Evolutionary conservation across 306 rosid genomes (phyloP).

Genomic region (Chamaecrista fasciculata): DNA sequence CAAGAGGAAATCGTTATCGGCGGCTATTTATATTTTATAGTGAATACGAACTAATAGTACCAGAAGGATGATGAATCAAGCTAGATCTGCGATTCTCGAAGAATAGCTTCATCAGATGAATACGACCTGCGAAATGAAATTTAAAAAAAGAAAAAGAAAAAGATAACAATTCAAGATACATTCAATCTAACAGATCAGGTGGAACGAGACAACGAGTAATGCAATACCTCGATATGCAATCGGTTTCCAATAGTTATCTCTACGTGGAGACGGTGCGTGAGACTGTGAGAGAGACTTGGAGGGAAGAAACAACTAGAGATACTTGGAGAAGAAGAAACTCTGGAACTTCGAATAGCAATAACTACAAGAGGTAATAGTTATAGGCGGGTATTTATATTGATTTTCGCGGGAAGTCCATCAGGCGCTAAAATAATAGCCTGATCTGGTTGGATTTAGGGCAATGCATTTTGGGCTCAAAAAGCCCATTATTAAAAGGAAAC

Average conservation of each 20-base stretch:
- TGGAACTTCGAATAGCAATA: neutral
- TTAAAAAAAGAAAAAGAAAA: too few relatives aligned
- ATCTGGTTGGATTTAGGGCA: neutral
- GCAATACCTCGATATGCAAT: neutral
- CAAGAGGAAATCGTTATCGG: slow-evolving; percentile 6
- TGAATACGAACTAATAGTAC: slow-evolving; percentile 3
- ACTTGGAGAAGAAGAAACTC: neutral
- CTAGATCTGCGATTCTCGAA: slow-evolving; percentile 2
- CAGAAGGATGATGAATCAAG: slow-evolving; percentile 2
- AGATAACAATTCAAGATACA: neutral
- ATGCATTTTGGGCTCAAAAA: neutral
- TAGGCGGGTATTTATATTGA: slow-evolving; percentile 13
- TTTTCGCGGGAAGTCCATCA: slow-evolving; percentile 22
- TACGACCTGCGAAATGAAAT: neutral
- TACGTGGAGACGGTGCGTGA: neutral
- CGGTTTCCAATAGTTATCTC: neutral
- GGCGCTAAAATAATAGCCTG: neutral
- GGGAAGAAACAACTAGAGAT: slow-evolving; percentile 16
- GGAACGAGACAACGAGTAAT: too few relatives aligned
- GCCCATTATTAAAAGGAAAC: neutral
- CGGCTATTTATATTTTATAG: slow-evolving; percentile 20
- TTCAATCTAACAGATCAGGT: neutral
- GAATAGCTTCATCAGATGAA: neutral
- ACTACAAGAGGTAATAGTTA: slow-evolving; percentile 4
- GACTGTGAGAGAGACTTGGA: slow-evolving; percentile 22